Evolutionary conservation across 495 filamentous ascomycete species (phyloP).

Genomic region (Podospora pseudopauciseta): DNA sequence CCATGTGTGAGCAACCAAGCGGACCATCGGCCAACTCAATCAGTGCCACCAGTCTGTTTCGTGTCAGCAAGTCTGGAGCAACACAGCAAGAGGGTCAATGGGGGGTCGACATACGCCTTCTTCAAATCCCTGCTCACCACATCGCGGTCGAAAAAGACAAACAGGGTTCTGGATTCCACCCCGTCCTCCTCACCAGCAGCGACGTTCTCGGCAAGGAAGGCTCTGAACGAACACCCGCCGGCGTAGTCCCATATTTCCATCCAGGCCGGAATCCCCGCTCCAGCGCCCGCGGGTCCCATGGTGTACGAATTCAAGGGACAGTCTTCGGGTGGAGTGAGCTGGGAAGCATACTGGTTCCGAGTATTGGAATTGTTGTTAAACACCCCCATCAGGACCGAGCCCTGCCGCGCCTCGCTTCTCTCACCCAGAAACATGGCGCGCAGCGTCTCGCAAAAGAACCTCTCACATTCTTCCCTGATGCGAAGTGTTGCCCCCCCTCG

Average conservation of each 20-base stretch:
- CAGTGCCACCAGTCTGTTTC: constrained; percentile 72
- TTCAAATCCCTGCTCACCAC: constrained; percentile 74
- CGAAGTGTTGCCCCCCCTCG: constrained; percentile 87
- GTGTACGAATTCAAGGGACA: constrained; percentile 20
- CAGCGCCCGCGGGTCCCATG: constrained; percentile 7
- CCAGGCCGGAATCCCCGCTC: constrained; percentile 38
- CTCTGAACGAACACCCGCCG: constrained; percentile 75
- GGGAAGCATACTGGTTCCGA: constrained; percentile 22
- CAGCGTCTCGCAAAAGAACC: constrained; percentile 96
- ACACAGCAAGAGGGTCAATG: not conserved
- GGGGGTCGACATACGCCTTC: constrained; percentile 66
- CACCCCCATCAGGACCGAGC: constrained; percentile 66
- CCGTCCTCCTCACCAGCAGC: constrained; percentile 38
- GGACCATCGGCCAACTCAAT: constrained; percentile 78
- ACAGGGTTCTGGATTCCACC: constrained; percentile 59
- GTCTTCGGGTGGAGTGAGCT: constrained; percentile 43
- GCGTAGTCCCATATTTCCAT: constrained; percentile 89
- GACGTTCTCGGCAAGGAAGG: constrained; percentile 65
- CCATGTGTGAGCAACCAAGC: constrained; percentile 70
- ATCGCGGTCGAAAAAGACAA: constrained; percentile 78
- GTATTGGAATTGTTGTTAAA: constrained; percentile 37
- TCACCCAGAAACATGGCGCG: constrained; percentile 91
- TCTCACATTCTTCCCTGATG: constrained; percentile 99
- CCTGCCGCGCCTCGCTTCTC: constrained; percentile 67
- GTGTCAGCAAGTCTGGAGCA: constrained; percentile 18